These are phyloP conservation scores for Debaryomycetaceae sp. DNA, from an alignment of 1,139 yeast genomes.

Conservation along the genomic window DNA sequence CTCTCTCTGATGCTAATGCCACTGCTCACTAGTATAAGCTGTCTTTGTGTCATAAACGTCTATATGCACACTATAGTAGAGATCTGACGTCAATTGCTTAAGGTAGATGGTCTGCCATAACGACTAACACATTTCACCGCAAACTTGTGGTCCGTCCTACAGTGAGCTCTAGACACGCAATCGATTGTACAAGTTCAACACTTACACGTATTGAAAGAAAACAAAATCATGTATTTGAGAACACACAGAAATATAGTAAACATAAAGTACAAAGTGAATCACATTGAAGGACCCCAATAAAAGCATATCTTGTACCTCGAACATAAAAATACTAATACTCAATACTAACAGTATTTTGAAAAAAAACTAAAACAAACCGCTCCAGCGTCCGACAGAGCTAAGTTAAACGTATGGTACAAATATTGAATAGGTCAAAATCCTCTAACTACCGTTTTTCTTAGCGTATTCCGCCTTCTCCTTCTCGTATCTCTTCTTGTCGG, in stretches of 20 bases:
- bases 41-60: no score
- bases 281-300: not conserved
- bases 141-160: no score
- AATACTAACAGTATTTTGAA: conserved; percentile 1
- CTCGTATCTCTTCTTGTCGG: conserved; percentile 97
- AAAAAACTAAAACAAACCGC: not conserved
- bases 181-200: no score
- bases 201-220: no score
- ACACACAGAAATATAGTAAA: not conserved
- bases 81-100: no score
- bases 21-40: no score
- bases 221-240: not conserved
- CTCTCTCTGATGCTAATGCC: no score
- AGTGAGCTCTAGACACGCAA: no score
- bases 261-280: not conserved
- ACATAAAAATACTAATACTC: conserved; percentile 3
- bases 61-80: no score
- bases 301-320: not conserved
- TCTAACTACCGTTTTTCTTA: conserved; percentile 27
- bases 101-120: no score
- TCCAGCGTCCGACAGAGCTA: not conserved
- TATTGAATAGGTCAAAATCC: conserved; percentile 1
- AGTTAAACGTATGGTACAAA: conserved; percentile 5
- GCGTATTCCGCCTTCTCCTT: conserved; percentile 90
- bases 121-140: no score